Percentiles rank a stretch among this genome's conserved stretches.
phyloP scores from a whole-genome alignment of 192 early-diverging fungal genomes.

The Coemansia furcata region DNA sequence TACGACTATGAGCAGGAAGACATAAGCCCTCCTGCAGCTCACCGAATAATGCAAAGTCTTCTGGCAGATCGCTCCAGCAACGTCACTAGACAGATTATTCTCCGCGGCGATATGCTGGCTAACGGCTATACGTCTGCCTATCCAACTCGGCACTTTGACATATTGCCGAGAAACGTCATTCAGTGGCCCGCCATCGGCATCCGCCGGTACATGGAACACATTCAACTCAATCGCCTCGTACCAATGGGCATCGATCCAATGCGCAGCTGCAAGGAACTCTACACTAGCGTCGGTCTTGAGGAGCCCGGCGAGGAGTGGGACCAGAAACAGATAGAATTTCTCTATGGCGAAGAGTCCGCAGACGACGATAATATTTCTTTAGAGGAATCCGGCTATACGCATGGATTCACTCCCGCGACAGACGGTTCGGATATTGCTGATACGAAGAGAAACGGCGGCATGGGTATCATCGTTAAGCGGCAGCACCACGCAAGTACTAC shows the following conservation, averaged over 20 bases:
- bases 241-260: conserved; percentile 17
- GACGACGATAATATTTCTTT: background rate
- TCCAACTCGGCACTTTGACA: background rate
- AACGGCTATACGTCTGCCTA: background rate
- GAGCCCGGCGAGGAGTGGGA: conserved; percentile 39
- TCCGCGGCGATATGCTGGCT: conserved; percentile 11
- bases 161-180: background rate
- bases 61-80: conserved; percentile 12
- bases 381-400: background rate
- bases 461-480: conserved; percentile 24
- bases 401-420: background rate
- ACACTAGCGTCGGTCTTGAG: conserved; percentile 13
- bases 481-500: background rate
- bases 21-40: background rate
- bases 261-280: background rate
- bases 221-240: background rate
- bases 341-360: background rate
- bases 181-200: conserved; percentile 22
- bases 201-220: conserved; percentile 8
- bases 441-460: conserved; percentile 26
- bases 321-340: conserved; percentile 9
- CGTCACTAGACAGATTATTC: conserved; percentile 17
- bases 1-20: background rate
- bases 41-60: conserved; percentile 24
- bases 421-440: conserved; percentile 20